phyloP scores from a whole-genome alignment of 2,329 filamentous ascomycete genomes.

The Pseudogymnoascus sp. region DNA sequence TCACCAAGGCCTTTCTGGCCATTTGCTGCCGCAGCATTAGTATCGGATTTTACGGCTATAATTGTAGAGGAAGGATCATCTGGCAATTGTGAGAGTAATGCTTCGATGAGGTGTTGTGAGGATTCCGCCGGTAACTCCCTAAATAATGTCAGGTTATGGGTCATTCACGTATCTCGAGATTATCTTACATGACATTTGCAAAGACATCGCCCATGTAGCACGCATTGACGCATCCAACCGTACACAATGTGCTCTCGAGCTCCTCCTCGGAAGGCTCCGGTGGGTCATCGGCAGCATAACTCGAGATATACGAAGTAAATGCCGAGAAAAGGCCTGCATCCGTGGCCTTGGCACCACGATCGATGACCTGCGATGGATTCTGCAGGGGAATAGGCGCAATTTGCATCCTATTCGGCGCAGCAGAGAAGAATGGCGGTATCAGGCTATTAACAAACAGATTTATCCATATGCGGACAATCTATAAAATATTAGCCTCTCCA shows the following conservation, averaged over 20 bases:
- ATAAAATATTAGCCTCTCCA: slow-evolving; percentile 33
- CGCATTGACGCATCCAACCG: slow-evolving; percentile 86
- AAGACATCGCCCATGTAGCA: slow-evolving; percentile 80
- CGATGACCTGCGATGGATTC: slow-evolving; percentile 84
- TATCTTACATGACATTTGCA: slow-evolving; percentile 66
- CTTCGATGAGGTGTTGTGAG: slow-evolving; percentile 57
- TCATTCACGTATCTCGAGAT: neutral
- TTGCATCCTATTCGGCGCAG: slow-evolving; percentile 56
- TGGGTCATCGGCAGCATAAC: slow-evolving; percentile 94
- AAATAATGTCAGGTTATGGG: slow-evolving; percentile 15
- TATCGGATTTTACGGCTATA: slow-evolving; percentile 84
- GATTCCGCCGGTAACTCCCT: slow-evolving; percentile 55
- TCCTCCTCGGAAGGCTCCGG: slow-evolving; percentile 97
- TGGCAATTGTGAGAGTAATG: slow-evolving; percentile 75
- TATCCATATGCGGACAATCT: slow-evolving; percentile 86
- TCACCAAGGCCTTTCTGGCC: slow-evolving; percentile 48
- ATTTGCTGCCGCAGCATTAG: slow-evolving; percentile 56
- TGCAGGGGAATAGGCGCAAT: slow-evolving; percentile 82
- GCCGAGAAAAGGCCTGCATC: slow-evolving; percentile 88
- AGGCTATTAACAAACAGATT: slow-evolving; percentile 96
- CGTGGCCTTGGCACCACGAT: slow-evolving; percentile 67
- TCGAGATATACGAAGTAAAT: slow-evolving; percentile 95
- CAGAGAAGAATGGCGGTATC: slow-evolving; percentile 68
- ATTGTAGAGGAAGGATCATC: slow-evolving; percentile 75
- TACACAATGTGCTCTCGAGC: slow-evolving; percentile 87